Evolutionary conservation across 75 land plant species (phyloP).

Genomic region (Pinus taeda): DNA sequence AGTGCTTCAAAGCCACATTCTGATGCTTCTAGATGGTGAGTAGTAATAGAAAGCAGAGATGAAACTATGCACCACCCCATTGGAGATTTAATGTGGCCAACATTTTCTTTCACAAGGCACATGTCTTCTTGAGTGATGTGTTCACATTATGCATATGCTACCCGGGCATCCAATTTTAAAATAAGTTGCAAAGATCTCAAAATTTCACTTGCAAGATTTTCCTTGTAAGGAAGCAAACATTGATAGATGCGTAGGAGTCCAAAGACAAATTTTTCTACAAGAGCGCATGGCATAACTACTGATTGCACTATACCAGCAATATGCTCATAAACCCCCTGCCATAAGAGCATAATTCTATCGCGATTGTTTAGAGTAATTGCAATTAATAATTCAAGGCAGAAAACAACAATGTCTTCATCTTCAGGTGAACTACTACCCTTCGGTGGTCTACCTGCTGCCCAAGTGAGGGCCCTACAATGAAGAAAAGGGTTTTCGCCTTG

Average conservation of each 20-base stretch:
- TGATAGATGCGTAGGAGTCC: slow-evolving; percentile 95
- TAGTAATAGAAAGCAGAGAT: slow-evolving; percentile 81
- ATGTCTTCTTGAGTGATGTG: slow-evolving; percentile 91
- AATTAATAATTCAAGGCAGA: slow-evolving; percentile 91
- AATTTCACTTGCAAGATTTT: slow-evolving; percentile 91
- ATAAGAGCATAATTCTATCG: slow-evolving; percentile 82
- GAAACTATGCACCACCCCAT: slow-evolving; percentile 90
- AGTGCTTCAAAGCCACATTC: slow-evolving; percentile 92
- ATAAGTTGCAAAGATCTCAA: slow-evolving; percentile 93
- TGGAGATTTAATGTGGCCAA: slow-evolving; percentile 76
- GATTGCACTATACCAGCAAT: slow-evolving; percentile 85
- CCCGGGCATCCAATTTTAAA: slow-evolving; percentile 92
- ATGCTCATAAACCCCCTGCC: slow-evolving; percentile 98
- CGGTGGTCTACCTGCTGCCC: slow-evolving; percentile 96
- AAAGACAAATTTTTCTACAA: slow-evolving; percentile 93
- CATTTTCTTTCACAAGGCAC: slow-evolving; percentile 92
- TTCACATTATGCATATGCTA: slow-evolving; percentile 95
- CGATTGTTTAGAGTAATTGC: slow-evolving; percentile 92
- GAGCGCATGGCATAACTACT: slow-evolving; percentile 75
- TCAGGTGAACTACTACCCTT: slow-evolving; percentile 76
- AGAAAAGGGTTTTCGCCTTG: too few species aligned
- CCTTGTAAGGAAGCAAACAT: slow-evolving; percentile 93
- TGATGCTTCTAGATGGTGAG: slow-evolving; percentile 94
- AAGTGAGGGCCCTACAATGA: slow-evolving; percentile 53
- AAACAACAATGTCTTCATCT: slow-evolving; percentile 96